Evolutionary conservation across 495 filamentous ascomycete genomes (phyloP).

Genomic region (Xylaria telfairii): DNA sequence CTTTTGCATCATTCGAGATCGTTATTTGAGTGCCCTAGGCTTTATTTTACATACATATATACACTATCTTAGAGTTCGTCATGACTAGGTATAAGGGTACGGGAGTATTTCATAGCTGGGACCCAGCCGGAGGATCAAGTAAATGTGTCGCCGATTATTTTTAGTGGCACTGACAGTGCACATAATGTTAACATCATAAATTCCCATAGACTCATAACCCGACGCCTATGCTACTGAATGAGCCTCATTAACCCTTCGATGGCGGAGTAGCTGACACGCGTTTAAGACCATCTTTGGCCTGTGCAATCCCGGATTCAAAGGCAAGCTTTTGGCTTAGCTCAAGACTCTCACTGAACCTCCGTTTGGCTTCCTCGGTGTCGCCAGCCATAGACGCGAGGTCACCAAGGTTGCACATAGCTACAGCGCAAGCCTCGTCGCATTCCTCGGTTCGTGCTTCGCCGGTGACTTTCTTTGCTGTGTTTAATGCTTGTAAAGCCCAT

Average conservation of each 20-base stretch:
- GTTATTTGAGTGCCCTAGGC: background rate
- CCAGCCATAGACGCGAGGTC: slow-evolving; percentile 78
- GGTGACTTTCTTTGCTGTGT: slow-evolving; percentile 40
- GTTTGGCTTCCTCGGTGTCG: slow-evolving; percentile 66
- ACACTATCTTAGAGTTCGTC: slow-evolving; percentile 6
- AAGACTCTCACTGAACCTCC: slow-evolving; percentile 67
- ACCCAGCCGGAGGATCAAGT: background rate
- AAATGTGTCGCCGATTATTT: background rate
- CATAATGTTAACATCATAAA: background rate
- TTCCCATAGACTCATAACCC: background rate
- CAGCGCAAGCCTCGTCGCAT: slow-evolving; percentile 85
- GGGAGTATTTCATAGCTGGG: background rate
- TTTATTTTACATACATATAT: slow-evolving; percentile 15
- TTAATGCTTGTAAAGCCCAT: slow-evolving; percentile 38
- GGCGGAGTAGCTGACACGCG: slow-evolving; percentile 44
- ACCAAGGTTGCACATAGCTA: slow-evolving; percentile 84
- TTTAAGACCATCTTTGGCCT: slow-evolving; percentile 64
- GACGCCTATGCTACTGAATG: background rate
- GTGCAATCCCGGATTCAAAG: slow-evolving; percentile 66
- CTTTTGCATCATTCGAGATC: background rate
- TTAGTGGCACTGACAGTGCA: background rate
- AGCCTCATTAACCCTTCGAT: background rate
- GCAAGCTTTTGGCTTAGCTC: slow-evolving; percentile 66
- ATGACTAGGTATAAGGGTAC: background rate
- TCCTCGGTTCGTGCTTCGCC: slow-evolving; percentile 70